Conservation (phyloP, 208 protist genomes). For the Porcisia hertigi region DNA sequence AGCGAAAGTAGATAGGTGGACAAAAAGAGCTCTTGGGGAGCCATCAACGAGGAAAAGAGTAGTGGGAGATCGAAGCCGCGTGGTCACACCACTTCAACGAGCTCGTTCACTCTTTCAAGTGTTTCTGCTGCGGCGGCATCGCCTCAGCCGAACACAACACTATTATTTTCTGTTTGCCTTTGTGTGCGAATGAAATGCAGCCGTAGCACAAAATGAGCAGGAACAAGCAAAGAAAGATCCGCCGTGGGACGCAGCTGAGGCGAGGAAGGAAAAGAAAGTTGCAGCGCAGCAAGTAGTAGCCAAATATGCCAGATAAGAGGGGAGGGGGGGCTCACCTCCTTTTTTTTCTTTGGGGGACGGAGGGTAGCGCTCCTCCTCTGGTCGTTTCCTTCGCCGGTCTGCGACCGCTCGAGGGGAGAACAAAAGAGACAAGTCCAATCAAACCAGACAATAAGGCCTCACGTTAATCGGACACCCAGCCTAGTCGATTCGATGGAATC, state of each 20-base stretch:
- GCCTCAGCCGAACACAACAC: background rate
- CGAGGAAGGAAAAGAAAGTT: background rate
- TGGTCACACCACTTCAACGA: background rate
- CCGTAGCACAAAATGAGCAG: background rate
- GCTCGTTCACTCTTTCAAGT: background rate
- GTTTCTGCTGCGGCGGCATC: background rate
- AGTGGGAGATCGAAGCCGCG: background rate
- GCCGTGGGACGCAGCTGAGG: background rate
- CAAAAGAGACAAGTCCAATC: background rate
- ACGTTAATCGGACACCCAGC: background rate
- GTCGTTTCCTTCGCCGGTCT: too few relatives aligned
- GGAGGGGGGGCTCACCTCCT: background rate
- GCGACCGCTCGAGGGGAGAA: too few relatives aligned
- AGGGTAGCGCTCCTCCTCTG: too few relatives aligned
- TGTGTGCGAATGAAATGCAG: background rate
- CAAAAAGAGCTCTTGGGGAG: too few relatives aligned
- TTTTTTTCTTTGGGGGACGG: background rate
- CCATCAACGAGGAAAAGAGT: background rate
- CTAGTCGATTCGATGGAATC: background rate
- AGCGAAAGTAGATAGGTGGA: too few relatives aligned
- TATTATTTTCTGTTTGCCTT: background rate
- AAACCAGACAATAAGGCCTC: background rate
- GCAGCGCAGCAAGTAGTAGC: background rate
- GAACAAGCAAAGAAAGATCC: background rate
- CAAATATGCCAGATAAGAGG: background rate